phyloP scores from a whole-genome alignment of 805 yeast species.

The Starmerella geochares region DNA sequence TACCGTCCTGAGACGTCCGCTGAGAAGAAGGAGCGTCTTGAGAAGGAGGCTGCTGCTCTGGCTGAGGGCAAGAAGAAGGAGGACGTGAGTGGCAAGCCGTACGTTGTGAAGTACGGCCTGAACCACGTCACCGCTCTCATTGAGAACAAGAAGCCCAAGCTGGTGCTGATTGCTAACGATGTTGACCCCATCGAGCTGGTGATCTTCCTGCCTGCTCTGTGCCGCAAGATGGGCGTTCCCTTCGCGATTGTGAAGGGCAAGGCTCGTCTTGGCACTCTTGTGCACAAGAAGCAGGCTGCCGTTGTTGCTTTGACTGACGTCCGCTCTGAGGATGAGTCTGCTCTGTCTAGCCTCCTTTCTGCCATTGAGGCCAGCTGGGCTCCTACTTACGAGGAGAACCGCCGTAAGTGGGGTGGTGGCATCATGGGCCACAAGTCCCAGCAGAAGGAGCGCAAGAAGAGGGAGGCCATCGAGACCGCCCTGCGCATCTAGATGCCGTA shows the following conservation, averaged over 20 bases:
- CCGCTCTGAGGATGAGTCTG: constrained; percentile 86
- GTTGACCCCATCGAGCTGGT: constrained; percentile 99
- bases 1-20: constrained; percentile 96
- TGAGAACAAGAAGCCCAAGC: constrained; percentile 97
- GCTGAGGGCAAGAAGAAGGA: constrained; percentile 96
- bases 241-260: constrained; percentile 97
- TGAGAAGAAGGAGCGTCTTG: constrained; percentile 98
- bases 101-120: constrained; percentile 93
- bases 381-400: constrained; percentile 88
- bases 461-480: constrained; percentile 42
- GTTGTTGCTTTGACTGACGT: constrained; percentile 97
- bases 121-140: constrained; percentile 96
- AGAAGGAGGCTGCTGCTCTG: constrained; percentile 94
- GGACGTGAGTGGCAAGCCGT: constrained; percentile 95
- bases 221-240: constrained; percentile 99
- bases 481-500: constrained; percentile 27
- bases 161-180: constrained; percentile 95
- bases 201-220: constrained; percentile 93
- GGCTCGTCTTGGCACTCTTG: constrained; percentile 96
- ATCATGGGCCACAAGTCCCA: constrained; percentile 88
- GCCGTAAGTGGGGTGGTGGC: constrained; percentile 99
- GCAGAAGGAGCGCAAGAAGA: constrained; percentile 71
- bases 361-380: constrained; percentile 87
- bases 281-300: constrained; percentile 94
- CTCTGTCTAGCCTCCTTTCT: constrained; percentile 82